phyloP scores from a whole-genome alignment of 805 yeast species.

The Komagataella populi region DNA sequence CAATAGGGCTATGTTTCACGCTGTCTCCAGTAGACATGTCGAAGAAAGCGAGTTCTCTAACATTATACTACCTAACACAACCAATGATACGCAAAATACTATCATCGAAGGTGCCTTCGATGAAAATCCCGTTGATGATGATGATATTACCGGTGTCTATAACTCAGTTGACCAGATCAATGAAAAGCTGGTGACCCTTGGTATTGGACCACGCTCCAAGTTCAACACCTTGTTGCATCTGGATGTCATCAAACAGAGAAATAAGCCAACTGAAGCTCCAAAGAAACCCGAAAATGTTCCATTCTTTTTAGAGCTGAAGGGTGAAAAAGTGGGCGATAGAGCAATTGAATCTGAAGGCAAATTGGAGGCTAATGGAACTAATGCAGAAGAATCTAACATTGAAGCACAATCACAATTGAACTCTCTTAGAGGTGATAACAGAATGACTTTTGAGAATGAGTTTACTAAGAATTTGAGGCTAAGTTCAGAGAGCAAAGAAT shows the following conservation, averaged over 20 bases:
- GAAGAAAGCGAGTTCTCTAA: slow-evolving; percentile 61
- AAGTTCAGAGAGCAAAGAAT: slow-evolving; percentile 27
- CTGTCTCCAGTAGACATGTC: slow-evolving; percentile 62
- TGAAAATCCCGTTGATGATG: slow-evolving; percentile 20
- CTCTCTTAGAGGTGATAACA: slow-evolving; percentile 18
- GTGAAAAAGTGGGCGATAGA: slow-evolving; percentile 58
- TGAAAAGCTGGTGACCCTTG: slow-evolving; percentile 52
- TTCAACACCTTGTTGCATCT: slow-evolving; percentile 68
- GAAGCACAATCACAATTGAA: slow-evolving; percentile 16
- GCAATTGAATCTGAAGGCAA: slow-evolving; percentile 35
- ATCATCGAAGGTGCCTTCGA: slow-evolving; percentile 71
- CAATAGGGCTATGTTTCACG: slow-evolving; percentile 70
- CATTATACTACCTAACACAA: slow-evolving; percentile 55
- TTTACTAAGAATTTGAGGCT: slow-evolving; percentile 56
- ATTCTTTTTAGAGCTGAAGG: slow-evolving; percentile 63
- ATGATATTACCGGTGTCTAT: slow-evolving; percentile 22
- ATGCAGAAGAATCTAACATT: slow-evolving; percentile 12
- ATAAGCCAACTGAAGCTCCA: slow-evolving; percentile 82
- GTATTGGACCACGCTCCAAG: slow-evolving; percentile 65
- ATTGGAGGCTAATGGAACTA: slow-evolving; percentile 8
- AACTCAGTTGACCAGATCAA: slow-evolving; percentile 51
- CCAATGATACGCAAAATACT: slow-evolving; percentile 66
- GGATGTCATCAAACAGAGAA: slow-evolving; percentile 74
- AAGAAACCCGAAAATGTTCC: slow-evolving; percentile 70
- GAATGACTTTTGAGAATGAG: slow-evolving; percentile 51